A percentile compares a stretch with the other conserved stretches of the same genome.
These are phyloP conservation scores for Annona cherimola DNA, from an alignment of 164 flowering plant genomes.

Conservation along the genomic window DNA sequence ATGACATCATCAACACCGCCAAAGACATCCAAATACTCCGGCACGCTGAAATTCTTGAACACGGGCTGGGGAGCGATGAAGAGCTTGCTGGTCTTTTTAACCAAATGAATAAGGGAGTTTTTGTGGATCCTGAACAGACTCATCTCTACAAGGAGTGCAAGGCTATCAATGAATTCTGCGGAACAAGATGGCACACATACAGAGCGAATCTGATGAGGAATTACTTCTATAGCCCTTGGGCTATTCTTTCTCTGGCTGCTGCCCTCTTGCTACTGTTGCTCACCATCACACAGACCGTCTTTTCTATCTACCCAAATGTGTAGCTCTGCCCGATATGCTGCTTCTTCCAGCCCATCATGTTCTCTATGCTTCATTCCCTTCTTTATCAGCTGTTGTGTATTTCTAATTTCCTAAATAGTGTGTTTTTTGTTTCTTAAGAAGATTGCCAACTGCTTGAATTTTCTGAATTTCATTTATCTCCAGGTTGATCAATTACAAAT, in stretches of 20 bases:
- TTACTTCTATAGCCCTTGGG: slow-evolving; percentile 30
- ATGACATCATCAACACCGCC: slow-evolving; percentile 2
- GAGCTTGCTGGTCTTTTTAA: neutral
- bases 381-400: too few relatives aligned
- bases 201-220: slow-evolving; percentile 16
- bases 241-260: slow-evolving; percentile 16
- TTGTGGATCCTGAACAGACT: neutral
- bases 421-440: too few relatives aligned
- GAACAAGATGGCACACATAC: slow-evolving; percentile 13
- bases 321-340: too few relatives aligned
- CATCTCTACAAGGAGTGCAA: too few relatives aligned
- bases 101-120: neutral
- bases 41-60: neutral
- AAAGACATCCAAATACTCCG: neutral
- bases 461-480: too few relatives aligned
- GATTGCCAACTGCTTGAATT: too few relatives aligned
- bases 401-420: too few relatives aligned
- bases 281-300: slow-evolving; percentile 16
- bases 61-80: neutral
- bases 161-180: neutral
- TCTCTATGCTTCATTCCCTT: too few relatives aligned
- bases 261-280: slow-evolving; percentile 23
- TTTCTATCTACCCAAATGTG: neutral
- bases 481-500: too few relatives aligned
- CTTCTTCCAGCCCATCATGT: too few relatives aligned